Conservation (phyloP, 495 filamentous ascomycete species). For the Xylaria venustula region DNA sequence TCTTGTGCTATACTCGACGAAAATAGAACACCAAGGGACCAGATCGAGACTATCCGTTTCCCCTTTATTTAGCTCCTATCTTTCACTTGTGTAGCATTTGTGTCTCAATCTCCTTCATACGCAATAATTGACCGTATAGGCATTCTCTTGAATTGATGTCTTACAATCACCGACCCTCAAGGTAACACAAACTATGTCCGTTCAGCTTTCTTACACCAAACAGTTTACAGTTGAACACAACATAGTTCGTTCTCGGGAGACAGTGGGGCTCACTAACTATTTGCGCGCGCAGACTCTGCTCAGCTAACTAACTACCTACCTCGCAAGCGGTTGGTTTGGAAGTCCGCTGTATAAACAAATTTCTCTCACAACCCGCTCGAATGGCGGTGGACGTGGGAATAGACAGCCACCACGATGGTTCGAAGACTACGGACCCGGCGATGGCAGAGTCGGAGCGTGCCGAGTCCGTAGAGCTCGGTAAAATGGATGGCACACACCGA, state of each 20-base stretch:
- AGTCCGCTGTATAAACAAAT: background rate
- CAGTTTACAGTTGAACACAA: background rate
- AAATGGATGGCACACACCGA: slow-evolving; percentile 36
- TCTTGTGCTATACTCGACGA: background rate
- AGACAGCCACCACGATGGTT: background rate
- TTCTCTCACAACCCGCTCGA: background rate
- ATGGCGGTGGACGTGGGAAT: background rate
- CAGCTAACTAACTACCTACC: background rate
- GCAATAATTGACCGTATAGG: background rate
- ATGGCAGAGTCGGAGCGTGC: slow-evolving; percentile 9
- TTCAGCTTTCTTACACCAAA: background rate
- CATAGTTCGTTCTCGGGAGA: background rate
- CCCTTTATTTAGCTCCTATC: background rate
- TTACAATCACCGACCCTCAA: background rate
- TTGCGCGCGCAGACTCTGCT: slow-evolving; percentile 1
- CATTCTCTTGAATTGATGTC: background rate
- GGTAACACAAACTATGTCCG: background rate
- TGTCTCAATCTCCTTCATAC: background rate
- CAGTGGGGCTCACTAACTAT: background rate
- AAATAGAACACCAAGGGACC: background rate
- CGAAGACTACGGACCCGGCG: background rate
- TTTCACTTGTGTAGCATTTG: background rate
- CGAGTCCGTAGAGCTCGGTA: slow-evolving; percentile 20
- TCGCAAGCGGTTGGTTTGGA: background rate
- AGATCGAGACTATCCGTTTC: background rate